Conservation (phyloP, 169 alveolate genomes). For the Blepharisma undulans region DNA sequence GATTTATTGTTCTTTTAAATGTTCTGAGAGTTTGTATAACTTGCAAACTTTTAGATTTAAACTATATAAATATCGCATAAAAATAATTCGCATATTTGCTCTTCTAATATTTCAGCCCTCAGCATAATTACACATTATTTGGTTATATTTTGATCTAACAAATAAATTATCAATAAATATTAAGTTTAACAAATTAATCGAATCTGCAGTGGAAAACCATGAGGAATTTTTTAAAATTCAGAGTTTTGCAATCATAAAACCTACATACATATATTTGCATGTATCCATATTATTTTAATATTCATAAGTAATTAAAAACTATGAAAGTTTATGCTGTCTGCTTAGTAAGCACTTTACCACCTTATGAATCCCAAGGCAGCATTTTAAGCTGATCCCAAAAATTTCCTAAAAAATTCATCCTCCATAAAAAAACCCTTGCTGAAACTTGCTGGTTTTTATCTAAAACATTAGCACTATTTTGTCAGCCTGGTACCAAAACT, state of each 20-base stretch:
- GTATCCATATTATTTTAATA: neutral
- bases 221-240: neutral
- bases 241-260: neutral
- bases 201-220: no score
- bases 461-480: neutral
- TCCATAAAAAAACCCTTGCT: constrained; percentile 12
- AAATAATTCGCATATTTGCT: no score
- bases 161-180: no score
- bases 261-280: neutral
- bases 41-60: no score
- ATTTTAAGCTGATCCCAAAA: neutral
- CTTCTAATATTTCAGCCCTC: no score
- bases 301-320: neutral
- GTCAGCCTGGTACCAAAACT: constrained; percentile 25
- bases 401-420: constrained; percentile 9
- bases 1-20: no score
- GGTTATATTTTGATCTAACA: no score
- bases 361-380: constrained; percentile 19
- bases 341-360: neutral
- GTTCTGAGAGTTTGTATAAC: no score
- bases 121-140: no score
- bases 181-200: no score
- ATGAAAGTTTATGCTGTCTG: constrained; percentile 25
- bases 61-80: no score
- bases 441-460: constrained; percentile 34